Conservation (phyloP, 805 yeast genomes). For the Candida sonorensis region DNA sequence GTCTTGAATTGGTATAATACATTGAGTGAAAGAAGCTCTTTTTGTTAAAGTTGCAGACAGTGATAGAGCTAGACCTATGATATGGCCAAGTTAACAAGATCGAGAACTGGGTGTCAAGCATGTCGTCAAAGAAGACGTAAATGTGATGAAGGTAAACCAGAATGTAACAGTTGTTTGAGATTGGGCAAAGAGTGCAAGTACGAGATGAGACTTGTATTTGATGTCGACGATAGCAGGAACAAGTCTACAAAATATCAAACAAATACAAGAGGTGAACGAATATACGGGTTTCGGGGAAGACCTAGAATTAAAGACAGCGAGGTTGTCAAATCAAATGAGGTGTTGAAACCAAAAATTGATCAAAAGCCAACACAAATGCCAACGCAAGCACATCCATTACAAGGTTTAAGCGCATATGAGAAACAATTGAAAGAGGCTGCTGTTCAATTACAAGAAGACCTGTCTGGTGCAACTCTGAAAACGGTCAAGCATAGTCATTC, state of each 20-base stretch:
- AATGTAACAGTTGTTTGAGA: slow-evolving; percentile 39
- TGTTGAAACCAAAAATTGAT: too few species aligned
- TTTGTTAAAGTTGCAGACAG: background rate
- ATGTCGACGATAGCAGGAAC: slow-evolving; percentile 41
- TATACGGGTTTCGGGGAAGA: slow-evolving; percentile 38
- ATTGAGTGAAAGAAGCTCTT: background rate
- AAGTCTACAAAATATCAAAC: slow-evolving; percentile 4
- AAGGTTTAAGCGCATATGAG: background rate
- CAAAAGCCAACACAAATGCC: too few species aligned
- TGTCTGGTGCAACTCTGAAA: too few species aligned
- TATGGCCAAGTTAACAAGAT: slow-evolving; percentile 38
- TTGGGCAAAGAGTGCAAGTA: slow-evolving; percentile 44
- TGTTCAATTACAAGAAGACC: too few species aligned
- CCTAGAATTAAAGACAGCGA: slow-evolving; percentile 32
- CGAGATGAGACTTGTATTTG: slow-evolving; percentile 40
- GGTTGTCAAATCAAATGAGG: slow-evolving; percentile 4
- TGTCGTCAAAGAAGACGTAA: slow-evolving; percentile 48
- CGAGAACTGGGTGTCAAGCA: slow-evolving; percentile 53
- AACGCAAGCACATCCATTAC: background rate
- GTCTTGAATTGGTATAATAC: too few species aligned
- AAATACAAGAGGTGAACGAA: slow-evolving; percentile 28
- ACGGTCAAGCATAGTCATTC: background rate
- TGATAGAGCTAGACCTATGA: too few species aligned
- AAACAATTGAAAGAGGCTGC: background rate
- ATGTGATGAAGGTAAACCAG: slow-evolving; percentile 51